These are phyloP conservation scores for Fragaria iinumae DNA, from an alignment of 306 rosid species.

Conservation along the genomic window DNA sequence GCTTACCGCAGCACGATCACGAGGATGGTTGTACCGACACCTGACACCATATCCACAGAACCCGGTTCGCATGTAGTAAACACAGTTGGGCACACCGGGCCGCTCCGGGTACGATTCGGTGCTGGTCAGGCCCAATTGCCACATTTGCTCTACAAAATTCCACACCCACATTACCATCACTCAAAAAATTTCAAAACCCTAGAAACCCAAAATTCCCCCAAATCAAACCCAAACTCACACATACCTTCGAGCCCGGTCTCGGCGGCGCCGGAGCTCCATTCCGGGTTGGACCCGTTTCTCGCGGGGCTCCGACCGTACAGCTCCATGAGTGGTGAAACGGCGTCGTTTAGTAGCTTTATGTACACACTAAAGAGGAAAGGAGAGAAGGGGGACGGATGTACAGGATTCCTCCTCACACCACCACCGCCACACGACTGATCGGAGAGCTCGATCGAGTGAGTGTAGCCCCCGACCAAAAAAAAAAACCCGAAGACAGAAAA, in stretches of 20 bases:
- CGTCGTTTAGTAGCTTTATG: slow-evolving; percentile 12
- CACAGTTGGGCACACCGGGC: slow-evolving; percentile 70
- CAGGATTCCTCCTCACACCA: slow-evolving; percentile 10
- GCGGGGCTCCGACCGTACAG: slow-evolving; percentile 61
- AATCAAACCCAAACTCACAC: background rate
- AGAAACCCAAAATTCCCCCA: slow-evolving; percentile 18
- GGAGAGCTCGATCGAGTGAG: slow-evolving; percentile 30
- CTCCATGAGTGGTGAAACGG: slow-evolving; percentile 39
- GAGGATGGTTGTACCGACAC: slow-evolving; percentile 89
- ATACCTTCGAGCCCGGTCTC: slow-evolving; percentile 68
- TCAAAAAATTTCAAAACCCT: slow-evolving; percentile 37
- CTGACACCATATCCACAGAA: slow-evolving; percentile 81
- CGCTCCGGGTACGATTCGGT: slow-evolving; percentile 81
- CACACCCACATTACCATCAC: slow-evolving; percentile 21
- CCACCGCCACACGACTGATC: slow-evolving; percentile 15
- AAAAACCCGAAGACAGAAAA: background rate
- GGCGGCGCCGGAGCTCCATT: slow-evolving; percentile 56
- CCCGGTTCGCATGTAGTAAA: slow-evolving; percentile 82
- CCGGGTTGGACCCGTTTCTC: slow-evolving; percentile 61
- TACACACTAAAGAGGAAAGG: slow-evolving; percentile 23
- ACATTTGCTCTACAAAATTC: slow-evolving; percentile 62
- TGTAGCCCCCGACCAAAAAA: background rate
- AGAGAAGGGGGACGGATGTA: background rate
- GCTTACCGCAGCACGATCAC: slow-evolving; percentile 80
- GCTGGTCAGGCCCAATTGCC: slow-evolving; percentile 59